Evolutionary conservation across 2,329 filamentous ascomycete genomes (phyloP).

Genomic region (Cadophora luteo-olivacea): DNA sequence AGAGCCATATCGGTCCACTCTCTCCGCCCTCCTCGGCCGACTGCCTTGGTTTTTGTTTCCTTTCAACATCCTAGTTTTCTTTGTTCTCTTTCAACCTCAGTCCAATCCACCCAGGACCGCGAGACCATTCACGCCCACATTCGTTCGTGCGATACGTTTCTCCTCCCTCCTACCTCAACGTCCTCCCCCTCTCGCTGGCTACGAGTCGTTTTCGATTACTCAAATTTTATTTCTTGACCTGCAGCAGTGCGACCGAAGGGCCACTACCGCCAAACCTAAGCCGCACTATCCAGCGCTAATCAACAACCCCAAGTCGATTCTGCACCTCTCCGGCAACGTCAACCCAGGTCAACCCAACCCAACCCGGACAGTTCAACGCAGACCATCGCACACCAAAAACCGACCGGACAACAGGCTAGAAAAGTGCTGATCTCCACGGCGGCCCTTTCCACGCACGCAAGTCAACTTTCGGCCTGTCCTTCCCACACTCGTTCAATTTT

Average conservation of each 20-base stretch:
- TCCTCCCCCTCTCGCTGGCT: slow-evolving; percentile 1
- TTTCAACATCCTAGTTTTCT: slow-evolving; percentile 4
- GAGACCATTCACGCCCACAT: not conserved
- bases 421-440: slow-evolving; percentile 14
- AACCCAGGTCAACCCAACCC: not conserved
- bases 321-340: slow-evolving; percentile 2
- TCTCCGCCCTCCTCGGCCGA: not conserved
- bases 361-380: not conserved
- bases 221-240: slow-evolving; percentile 1
- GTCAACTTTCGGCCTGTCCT: not conserved
- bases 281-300: slow-evolving; percentile 6
- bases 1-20: not conserved
- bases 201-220: slow-evolving; percentile 2
- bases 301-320: slow-evolving; percentile 2
- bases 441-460: slow-evolving; percentile 6
- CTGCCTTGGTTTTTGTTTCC: slow-evolving; percentile 11
- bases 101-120: not conserved
- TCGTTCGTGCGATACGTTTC: not conserved
- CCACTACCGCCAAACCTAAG: not conserved
- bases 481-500: not conserved
- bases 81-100: not conserved
- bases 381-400: not conserved
- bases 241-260: not conserved
- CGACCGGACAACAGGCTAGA: slow-evolving; percentile 13
- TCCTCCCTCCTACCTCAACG: not conserved